A percentile compares a stretch with the other conserved stretches of the same genome.
Evolutionary conservation across 306 rosid species (phyloP).

Genomic region (Sphenostylis stenocarpa): DNA sequence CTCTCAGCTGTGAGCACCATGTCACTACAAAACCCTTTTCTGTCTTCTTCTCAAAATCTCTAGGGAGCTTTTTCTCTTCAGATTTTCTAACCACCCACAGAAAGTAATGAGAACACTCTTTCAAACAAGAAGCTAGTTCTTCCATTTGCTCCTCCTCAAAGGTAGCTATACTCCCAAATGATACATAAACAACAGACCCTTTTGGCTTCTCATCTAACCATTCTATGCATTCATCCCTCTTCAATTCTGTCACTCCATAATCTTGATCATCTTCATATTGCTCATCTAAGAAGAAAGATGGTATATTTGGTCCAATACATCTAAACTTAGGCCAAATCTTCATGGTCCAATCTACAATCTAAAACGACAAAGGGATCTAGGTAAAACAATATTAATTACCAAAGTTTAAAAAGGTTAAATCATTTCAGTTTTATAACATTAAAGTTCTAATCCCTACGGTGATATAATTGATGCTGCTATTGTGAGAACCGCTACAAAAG

Average conservation of each 20-base stretch:
- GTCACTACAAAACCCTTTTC: neutral
- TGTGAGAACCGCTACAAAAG: too few species aligned
- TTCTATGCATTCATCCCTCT: neutral
- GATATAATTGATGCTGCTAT: too few species aligned
- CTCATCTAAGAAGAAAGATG: neutral
- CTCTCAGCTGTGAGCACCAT: neutral
- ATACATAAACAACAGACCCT: neutral
- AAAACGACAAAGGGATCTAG: neutral
- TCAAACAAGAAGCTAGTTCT: neutral
- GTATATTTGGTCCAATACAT: constrained; percentile 10
- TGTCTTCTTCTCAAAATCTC: neutral
- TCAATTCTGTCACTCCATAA: neutral
- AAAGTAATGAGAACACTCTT: neutral
- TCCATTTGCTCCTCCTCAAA: neutral
- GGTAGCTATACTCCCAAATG: neutral
- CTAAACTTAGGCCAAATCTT: constrained; percentile 6
- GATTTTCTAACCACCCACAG: neutral
- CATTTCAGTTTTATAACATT: too few species aligned
- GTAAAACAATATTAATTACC: neutral
- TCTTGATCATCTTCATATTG: neutral
- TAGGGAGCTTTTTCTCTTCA: neutral
- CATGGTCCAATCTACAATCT: neutral
- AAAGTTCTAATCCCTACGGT: too few species aligned
- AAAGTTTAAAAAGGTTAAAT: neutral
- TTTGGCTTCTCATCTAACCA: neutral